These are phyloP conservation scores for Pinus taeda DNA, from an alignment of 75 land plant species.

Conservation along the genomic window DNA sequence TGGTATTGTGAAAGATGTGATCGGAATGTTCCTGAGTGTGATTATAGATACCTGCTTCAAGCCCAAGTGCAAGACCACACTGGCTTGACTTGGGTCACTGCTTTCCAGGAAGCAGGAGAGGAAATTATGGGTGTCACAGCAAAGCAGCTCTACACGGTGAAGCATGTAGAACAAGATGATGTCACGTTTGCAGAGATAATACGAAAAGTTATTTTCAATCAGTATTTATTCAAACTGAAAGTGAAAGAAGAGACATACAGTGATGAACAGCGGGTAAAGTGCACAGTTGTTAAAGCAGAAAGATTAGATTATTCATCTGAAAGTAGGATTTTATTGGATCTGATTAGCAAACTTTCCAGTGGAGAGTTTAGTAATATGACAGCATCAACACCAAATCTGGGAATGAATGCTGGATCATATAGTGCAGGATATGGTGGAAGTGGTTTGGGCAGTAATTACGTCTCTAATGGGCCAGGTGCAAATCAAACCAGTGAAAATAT, in stretches of 20 bases:
- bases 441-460: neutral
- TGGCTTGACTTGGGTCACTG: constrained; percentile 93
- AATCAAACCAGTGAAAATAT: constrained; percentile 12
- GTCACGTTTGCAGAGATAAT: constrained; percentile 62
- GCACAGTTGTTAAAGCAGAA: constrained; percentile 73
- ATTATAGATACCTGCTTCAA: constrained; percentile 89
- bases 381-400: neutral
- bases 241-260: constrained; percentile 89
- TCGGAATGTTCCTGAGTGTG: constrained; percentile 81
- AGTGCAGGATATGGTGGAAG: constrained; percentile 8
- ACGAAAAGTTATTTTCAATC: constrained; percentile 44
- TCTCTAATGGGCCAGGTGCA: neutral
- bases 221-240: constrained; percentile 77
- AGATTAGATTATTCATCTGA: constrained; percentile 67
- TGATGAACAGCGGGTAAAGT: constrained; percentile 86
- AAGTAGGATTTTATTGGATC: constrained; percentile 54
- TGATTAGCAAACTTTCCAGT: constrained; percentile 34
- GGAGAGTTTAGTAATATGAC: constrained; percentile 17
- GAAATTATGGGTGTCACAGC: constrained; percentile 80
- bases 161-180: constrained; percentile 64
- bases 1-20: constrained; percentile 95
- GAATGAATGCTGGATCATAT: constrained; percentile 16
- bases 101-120: constrained; percentile 94
- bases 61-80: constrained; percentile 90
- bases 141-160: constrained; percentile 72